Evolutionary conservation across 352 stramenopile genomes (phyloP).

Genomic region (Globisporangium irregulare): DNA sequence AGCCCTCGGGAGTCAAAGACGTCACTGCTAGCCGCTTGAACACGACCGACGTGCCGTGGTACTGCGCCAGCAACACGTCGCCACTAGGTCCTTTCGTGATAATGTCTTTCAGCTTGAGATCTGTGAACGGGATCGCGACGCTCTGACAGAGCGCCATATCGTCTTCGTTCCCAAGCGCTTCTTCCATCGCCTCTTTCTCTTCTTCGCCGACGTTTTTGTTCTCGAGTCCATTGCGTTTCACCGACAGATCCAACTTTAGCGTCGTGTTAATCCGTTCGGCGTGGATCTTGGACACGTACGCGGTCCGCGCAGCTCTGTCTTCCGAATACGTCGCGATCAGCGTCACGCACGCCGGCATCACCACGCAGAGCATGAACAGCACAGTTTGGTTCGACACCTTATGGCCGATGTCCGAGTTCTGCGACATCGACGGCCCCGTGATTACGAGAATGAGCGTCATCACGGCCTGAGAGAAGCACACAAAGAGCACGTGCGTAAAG

Average conservation of each 20-base stretch:
- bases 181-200: conserved; percentile 56
- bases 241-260: conserved; percentile 71
- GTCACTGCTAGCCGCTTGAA: conserved; percentile 73
- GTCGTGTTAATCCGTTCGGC: conserved; percentile 81
- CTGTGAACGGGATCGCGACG: conserved; percentile 73
- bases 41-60: conserved; percentile 71
- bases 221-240: conserved; percentile 68
- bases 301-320: conserved; percentile 62
- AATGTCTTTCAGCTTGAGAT: conserved; percentile 74
- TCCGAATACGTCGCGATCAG: conserved; percentile 76
- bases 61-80: conserved; percentile 69
- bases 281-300: conserved; percentile 70
- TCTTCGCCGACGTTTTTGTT: conserved; percentile 58
- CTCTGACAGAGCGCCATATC: conserved; percentile 61
- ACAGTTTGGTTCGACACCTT: conserved; percentile 54
- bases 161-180: conserved; percentile 36
- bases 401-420: conserved; percentile 37
- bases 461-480: conserved; percentile 50
- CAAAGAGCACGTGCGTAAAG: conserved; percentile 67
- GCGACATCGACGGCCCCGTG: conserved; percentile 45
- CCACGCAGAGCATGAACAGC: conserved; percentile 57
- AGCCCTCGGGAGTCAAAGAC: conserved; percentile 49
- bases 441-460: conserved; percentile 50
- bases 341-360: conserved; percentile 60
- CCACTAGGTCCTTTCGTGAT: conserved; percentile 59